Base-by-base conservation (phyloP, 352 stramenopile species). In the Globisporangium polare region DNA sequence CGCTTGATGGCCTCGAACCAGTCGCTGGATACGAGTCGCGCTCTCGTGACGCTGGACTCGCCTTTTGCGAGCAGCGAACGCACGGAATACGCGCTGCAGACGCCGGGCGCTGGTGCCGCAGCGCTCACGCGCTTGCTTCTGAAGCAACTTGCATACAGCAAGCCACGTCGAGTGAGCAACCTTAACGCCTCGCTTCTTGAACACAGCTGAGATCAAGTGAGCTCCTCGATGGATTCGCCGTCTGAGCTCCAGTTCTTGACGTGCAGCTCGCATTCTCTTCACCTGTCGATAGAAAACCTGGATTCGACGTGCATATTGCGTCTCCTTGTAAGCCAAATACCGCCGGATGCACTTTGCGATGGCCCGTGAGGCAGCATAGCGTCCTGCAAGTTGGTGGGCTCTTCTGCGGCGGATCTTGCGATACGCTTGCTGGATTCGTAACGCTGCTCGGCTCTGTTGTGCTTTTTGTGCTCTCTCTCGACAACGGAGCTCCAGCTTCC, bases 21-120 rank as follows among this genome's bases (percentile, higher is more conserved):
- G 2, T 18, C 53, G 58, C 43, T 80, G 72, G 35, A 77, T 60
- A 13, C 17, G 18, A 0, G 53, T 41, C 4, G 58, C 58, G 3
- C 42, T 57, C 20, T 20, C 15, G 22, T 33, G 13, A 9, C 10
- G 6, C 42, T 20, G 57, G 43, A 12, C 29, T 20, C n/a, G 43
- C 20, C 12, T 46, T 31, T 15, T 45, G 2, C 4, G 12, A 8
- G 26, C 9, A 9, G 35, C 47, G 31, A 35, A 27, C 9, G 35
- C 15, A 20, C 54, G 70, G 29, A 67, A 24, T 7, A 68, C 10
- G 10, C 41, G 53, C 41, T 77, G 64, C 2, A 80, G 31, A 8
- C 35, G 12, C 15, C 18, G 45, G 5, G 18, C 41, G 18, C 52
- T 57, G 6, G 41, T 24, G 31, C 47, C 22, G 15, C 22, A 22